These are phyloP conservation scores for Aspergillus ustus DNA, from an alignment of 2,329 filamentous ascomycete species.

Conservation along the genomic window DNA sequence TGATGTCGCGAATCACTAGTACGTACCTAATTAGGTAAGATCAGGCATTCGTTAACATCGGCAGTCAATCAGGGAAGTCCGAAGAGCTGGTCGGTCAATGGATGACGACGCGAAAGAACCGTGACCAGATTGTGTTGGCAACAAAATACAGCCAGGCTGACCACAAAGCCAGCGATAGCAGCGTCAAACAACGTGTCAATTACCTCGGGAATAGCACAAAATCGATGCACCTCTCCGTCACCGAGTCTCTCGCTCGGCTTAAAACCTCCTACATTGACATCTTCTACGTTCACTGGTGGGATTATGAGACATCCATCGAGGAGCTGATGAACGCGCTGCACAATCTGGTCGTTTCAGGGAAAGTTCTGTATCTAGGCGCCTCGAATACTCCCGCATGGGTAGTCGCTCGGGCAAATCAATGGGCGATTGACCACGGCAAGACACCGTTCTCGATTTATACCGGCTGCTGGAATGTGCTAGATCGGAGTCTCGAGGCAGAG, in stretches of 20 bases:
- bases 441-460: too few species aligned
- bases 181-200: background rate
- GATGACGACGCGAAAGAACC: too few species aligned
- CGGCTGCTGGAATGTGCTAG: too few species aligned
- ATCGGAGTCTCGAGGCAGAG: too few species aligned
- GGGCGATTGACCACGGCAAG: conserved; percentile 68
- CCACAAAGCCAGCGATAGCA: too few species aligned
- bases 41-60: too few species aligned
- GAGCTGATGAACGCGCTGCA: conserved; percentile 73
- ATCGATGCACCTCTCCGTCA: conserved; percentile 33
- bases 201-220: conserved; percentile 45
- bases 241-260: conserved; percentile 36
- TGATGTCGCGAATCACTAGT: too few species aligned
- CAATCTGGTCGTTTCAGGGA: conserved; percentile 61
- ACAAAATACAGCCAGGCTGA: too few species aligned
- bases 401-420: conserved; percentile 53
- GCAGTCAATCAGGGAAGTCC: too few species aligned
- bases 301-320: conserved; percentile 66
- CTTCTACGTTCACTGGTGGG: conserved; percentile 52
- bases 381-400: conserved; percentile 72
- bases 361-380: conserved; percentile 70
- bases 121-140: too few species aligned
- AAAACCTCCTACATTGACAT: conserved; percentile 44
- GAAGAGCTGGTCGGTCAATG: too few species aligned
- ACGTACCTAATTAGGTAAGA: too few species aligned